These are phyloP conservation scores for Paxillus rubicundulus DNA, from an alignment of 768 basidiomycete species.

Conservation along the genomic window DNA sequence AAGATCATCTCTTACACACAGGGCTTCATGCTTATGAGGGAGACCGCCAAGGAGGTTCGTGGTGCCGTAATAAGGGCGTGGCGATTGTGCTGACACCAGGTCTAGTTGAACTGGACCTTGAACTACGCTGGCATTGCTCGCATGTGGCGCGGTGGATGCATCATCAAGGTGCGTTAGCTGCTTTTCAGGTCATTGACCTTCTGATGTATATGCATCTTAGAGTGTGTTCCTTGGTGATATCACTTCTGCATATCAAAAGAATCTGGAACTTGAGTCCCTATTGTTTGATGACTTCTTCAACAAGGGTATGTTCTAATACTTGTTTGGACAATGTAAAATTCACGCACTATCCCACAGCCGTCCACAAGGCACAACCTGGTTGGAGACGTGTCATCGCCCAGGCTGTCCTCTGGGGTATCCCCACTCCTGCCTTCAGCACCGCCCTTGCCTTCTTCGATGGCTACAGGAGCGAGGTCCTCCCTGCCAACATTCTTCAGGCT, in stretches of 20 bases:
- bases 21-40: slow-evolving; percentile 99
- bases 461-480: slow-evolving; percentile 92
- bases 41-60: slow-evolving; percentile 88
- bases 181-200: slow-evolving; percentile 17
- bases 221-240: slow-evolving; percentile 95
- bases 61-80: background rate
- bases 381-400: slow-evolving; percentile 98
- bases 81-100: slow-evolving; percentile 6
- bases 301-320: slow-evolving; percentile 53
- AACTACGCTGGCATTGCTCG: slow-evolving; percentile 97
- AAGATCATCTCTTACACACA: slow-evolving; percentile 99
- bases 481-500: slow-evolving; percentile 92
- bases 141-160: slow-evolving; percentile 99
- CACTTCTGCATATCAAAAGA: slow-evolving; percentile 86
- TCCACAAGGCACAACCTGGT: slow-evolving; percentile 93
- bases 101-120: slow-evolving; percentile 78
- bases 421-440: slow-evolving; percentile 96
- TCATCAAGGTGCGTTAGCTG: slow-evolving; percentile 74
- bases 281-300: slow-evolving; percentile 98
- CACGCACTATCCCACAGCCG: slow-evolving; percentile 44
- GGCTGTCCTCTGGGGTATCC: slow-evolving; percentile 95
- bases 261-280: slow-evolving; percentile 80
- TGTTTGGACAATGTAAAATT: background rate
- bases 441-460: slow-evolving; percentile 99
- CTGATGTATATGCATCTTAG: slow-evolving; percentile 32